Conservation (phyloP, 495 filamentous ascomycete genomes). For the Penicillium coffeae region DNA sequence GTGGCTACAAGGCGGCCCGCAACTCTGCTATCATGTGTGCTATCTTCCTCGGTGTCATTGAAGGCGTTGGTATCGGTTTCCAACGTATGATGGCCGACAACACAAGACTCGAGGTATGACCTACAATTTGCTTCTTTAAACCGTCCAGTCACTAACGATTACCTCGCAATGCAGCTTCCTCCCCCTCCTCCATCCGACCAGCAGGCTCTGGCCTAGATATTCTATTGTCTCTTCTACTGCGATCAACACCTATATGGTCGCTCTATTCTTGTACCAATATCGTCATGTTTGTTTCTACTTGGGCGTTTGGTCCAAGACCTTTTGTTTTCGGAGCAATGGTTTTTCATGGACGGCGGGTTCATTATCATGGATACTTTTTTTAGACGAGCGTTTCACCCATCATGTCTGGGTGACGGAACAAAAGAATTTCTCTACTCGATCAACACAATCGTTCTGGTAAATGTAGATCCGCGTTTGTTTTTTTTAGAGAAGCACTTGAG, state of each 20-base stretch:
- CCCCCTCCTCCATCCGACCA: constrained; percentile 39
- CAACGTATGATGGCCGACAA: constrained; percentile 93
- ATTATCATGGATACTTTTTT: constrained; percentile 20
- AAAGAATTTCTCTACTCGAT: constrained; percentile 22
- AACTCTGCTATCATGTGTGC: constrained; percentile 96
- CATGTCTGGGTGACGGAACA: constrained; percentile 2
- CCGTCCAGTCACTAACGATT: constrained; percentile 1
- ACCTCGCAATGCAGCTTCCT: constrained; percentile 31
- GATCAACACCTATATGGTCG: constrained; percentile 9
- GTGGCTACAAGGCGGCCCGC: constrained; percentile 79
- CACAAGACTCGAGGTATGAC: constrained; percentile 72
- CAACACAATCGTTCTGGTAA: no score
- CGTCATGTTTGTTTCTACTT: constrained; percentile 43
- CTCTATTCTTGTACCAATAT: constrained; percentile 30
- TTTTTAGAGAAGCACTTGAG: no score
- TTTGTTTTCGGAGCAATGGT: constrained; percentile 32
- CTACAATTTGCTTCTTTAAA: neutral
- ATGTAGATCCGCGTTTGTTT: no score
- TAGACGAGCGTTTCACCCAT: constrained; percentile 16
- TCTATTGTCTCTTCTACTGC: neutral
- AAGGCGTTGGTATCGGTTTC: constrained; percentile 96
- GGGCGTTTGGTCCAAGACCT: constrained; percentile 41
- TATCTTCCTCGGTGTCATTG: constrained; percentile 89
- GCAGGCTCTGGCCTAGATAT: constrained; percentile 41
- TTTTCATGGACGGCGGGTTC: constrained; percentile 31